Evolutionary conservation across 208 protist genomes (phyloP), one percentile per base, ranked within the genome.

Genomic region (Crithidia expoeki): DNA sequence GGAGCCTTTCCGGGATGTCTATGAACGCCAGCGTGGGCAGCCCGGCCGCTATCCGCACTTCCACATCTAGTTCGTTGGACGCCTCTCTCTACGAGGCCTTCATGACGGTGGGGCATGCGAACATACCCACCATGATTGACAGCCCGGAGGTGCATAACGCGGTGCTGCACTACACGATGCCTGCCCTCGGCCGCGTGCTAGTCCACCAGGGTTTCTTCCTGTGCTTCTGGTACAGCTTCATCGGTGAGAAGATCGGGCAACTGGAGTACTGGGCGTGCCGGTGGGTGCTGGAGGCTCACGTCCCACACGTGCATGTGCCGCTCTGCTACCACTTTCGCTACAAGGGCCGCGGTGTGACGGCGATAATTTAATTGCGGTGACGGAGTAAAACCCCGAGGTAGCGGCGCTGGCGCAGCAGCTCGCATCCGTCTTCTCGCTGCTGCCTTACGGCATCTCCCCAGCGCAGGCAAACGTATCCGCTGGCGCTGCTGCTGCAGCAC

Each of bases 311-410:
- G 21, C 81, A 86, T 69, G 81, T 86, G n/a, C 81, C 81, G 10
- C 68, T 82, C 42, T 72, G 61, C 76, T 86, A 80, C 67, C 81
- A 86, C 67, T 70, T 79, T 27, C 72, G 75, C 53, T 86, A 86
- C 76, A 82, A 82, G 63, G 81, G 81, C 42, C 81, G 81, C 33
- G 81, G 81, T 11, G 76, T 80, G 19, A 82, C 81, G 67, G 68
- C 44, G 70, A 82, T 47, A 81, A 61, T 28, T 32, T 82, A 11
- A 81, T 72, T 6, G 57, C 67, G 11, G 70, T 77, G 56, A 61
- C 75, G 68, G 81, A 81, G 72, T 69, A 86, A 47, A 78, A 76
- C 64, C 46, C 69, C 10, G 81, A 86, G 69, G 73, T 86, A 59
- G 73, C 69, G 12, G 68, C 76, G 7, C 59, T 86, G 66, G 75